phyloP scores from a whole-genome alignment of 164 flowering plant genomes.

The Dillenia suffruticosa region DNA sequence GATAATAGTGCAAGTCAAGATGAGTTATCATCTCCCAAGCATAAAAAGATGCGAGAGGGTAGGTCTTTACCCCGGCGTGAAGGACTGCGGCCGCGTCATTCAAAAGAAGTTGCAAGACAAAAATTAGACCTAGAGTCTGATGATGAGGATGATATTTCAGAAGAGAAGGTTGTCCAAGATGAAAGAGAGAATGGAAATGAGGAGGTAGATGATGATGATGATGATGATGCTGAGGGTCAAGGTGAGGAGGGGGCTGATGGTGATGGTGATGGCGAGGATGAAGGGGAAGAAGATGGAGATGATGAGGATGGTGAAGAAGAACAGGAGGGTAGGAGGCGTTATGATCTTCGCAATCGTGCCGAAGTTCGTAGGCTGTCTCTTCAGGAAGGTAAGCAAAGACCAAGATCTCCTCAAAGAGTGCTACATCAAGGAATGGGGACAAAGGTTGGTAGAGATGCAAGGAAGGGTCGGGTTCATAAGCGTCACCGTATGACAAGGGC shows the following conservation, averaged over 20 bases:
- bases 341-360: constrained; percentile 95
- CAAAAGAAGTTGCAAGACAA: constrained; percentile 34
- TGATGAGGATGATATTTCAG: constrained; percentile 74
- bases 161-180: constrained; percentile 57
- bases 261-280: constrained; percentile 53
- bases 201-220: constrained; percentile 45
- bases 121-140: constrained; percentile 44
- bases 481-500: constrained; percentile 70
- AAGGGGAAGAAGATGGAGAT: constrained; percentile 45
- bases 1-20: constrained; percentile 49
- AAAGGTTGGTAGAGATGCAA: constrained; percentile 70
- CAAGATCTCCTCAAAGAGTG: constrained; percentile 85
- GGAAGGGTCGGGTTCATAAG: constrained; percentile 90
- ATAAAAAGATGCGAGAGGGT: constrained; percentile 32
- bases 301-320: constrained; percentile 80
- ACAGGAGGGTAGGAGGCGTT: constrained; percentile 85
- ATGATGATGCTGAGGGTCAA: constrained; percentile 27
- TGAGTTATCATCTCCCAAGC: constrained; percentile 52
- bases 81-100: constrained; percentile 85
- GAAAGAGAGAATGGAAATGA: constrained; percentile 71
- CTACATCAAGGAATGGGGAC: constrained; percentile 92
- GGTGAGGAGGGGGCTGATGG: constrained; percentile 46
- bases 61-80: constrained; percentile 73
- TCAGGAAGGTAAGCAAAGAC: constrained; percentile 73
- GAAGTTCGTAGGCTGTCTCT: constrained; percentile 78